These are phyloP conservation scores for Verticillium zaregamsianum DNA, from an alignment of 2,329 filamentous ascomycete species.

Conservation along the genomic window DNA sequence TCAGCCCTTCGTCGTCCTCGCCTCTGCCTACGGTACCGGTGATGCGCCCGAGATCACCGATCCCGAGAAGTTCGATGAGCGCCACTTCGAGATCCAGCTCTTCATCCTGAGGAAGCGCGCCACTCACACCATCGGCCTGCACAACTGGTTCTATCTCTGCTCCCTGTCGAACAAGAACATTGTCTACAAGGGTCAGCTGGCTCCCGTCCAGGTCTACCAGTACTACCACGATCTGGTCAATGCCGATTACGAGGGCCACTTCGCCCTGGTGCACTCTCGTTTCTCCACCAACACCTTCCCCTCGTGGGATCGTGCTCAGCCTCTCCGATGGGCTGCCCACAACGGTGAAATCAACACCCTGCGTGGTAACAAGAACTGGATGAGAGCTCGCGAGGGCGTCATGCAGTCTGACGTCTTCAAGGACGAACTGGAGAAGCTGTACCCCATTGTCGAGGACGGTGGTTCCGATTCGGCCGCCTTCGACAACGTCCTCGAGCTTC, in stretches of 20 bases:
- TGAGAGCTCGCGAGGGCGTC: slow-evolving; percentile 92
- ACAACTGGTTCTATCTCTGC: slow-evolving; percentile 99
- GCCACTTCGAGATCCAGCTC: slow-evolving; percentile 85
- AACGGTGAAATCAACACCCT: slow-evolving; percentile 99
- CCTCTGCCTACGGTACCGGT: slow-evolving; percentile 78
- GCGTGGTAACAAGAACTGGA: slow-evolving; percentile 99
- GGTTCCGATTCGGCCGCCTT: slow-evolving; percentile 96
- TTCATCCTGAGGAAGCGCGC: slow-evolving; percentile 93
- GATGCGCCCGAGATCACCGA: slow-evolving; percentile 76
- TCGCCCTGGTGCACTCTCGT: slow-evolving; percentile 92
- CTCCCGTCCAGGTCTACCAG: slow-evolving; percentile 92
- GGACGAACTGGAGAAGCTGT: slow-evolving; percentile 84
- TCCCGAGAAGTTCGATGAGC: slow-evolving; percentile 75
- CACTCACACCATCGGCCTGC: slow-evolving; percentile 88
- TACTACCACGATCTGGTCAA: slow-evolving; percentile 98
- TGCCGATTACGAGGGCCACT: slow-evolving; percentile 95
- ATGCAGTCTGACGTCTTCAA: slow-evolving; percentile 91
- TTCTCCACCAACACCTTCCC: slow-evolving; percentile 99
- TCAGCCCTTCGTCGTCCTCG: slow-evolving; percentile 90
- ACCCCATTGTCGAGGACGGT: slow-evolving; percentile 93
- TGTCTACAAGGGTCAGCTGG: slow-evolving; percentile 96
- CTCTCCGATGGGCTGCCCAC: slow-evolving; percentile 92
- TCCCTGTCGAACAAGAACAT: slow-evolving; percentile 97
- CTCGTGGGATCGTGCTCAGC: slow-evolving; percentile 96
- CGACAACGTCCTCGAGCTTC: slow-evolving; percentile 90